phyloP scores from a whole-genome alignment of 352 stramenopile species.

The Globisporangium alternatum region DNA sequence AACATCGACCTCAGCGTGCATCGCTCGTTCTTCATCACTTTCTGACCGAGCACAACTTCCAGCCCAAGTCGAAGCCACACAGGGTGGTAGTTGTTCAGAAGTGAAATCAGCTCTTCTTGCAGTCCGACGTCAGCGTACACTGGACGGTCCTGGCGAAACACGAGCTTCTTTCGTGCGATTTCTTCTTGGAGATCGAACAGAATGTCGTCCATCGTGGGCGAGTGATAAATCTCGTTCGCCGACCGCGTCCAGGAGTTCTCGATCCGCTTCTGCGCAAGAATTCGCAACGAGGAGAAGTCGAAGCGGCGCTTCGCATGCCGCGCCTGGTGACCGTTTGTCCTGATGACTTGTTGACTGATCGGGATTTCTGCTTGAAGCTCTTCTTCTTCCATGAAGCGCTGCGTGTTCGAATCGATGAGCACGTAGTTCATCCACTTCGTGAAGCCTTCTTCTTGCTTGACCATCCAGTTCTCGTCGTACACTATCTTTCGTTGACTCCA shows the following conservation, averaged over 20 bases:
- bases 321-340: constrained; percentile 1
- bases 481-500: constrained; percentile 69
- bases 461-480: constrained; percentile 79
- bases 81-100: constrained; percentile 91
- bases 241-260: constrained; percentile 61
- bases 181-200: constrained; percentile 70
- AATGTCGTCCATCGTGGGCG: constrained; percentile 45
- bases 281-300: constrained; percentile 68
- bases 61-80: constrained; percentile 90
- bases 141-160: constrained; percentile 82
- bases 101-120: constrained; percentile 74
- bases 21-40: constrained; percentile 54
- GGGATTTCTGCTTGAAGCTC: constrained; percentile 19
- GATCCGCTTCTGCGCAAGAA: constrained; percentile 69
- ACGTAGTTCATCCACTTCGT: constrained; percentile 90
- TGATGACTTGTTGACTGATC: not conserved
- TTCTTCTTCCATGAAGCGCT: constrained; percentile 34
- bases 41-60: constrained; percentile 78
- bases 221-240: constrained; percentile 61
- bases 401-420: constrained; percentile 48
- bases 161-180: constrained; percentile 68
- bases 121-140: constrained; percentile 90
- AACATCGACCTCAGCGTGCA: constrained; percentile 58
- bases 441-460: constrained; percentile 76
- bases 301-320: constrained; percentile 22